These are phyloP conservation scores for Colletotrichum sojae DNA, from an alignment of 2,329 filamentous ascomycete genomes.

Conservation along the genomic window DNA sequence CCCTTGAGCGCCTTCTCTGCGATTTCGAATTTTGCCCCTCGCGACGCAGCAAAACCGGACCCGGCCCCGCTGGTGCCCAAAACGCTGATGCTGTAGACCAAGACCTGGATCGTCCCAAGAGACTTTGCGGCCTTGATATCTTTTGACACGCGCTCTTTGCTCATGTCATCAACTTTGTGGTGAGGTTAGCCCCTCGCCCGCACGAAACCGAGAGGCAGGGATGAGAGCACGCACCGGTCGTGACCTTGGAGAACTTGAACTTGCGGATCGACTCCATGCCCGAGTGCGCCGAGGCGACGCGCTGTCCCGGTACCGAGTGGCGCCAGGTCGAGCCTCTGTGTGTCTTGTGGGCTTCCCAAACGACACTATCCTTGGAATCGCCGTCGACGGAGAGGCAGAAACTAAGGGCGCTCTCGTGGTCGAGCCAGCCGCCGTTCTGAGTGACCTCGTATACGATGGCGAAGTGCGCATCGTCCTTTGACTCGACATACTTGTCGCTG, in stretches of 20 bases:
- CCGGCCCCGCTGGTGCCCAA: too few species aligned
- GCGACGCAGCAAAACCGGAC: background rate
- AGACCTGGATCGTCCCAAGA: conserved; percentile 43
- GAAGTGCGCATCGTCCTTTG: conserved; percentile 42
- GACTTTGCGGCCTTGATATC: conserved; percentile 31
- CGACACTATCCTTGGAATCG: conserved; percentile 16
- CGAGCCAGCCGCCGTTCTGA: conserved; percentile 33
- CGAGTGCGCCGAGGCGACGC: background rate
- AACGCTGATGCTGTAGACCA: conserved; percentile 28
- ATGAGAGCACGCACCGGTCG: conserved; percentile 36
- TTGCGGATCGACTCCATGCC: conserved; percentile 28
- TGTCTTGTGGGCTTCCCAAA: conserved; percentile 7
- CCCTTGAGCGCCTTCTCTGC: conserved; percentile 42
- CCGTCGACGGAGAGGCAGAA: conserved; percentile 43
- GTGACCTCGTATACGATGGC: conserved; percentile 36
- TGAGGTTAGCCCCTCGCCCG: conserved; percentile 12
- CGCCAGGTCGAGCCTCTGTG: conserved; percentile 4
- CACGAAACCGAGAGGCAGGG: too few species aligned
- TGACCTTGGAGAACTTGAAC: conserved; percentile 42
- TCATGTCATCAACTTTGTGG: conserved; percentile 33
- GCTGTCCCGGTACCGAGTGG: conserved; percentile 2
- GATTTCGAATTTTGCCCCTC: conserved; percentile 21
- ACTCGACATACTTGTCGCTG: conserved; percentile 43
- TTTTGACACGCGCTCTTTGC: conserved; percentile 24
- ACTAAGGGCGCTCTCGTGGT: conserved; percentile 34